Base-by-base conservation (phyloP, 2,329 filamentous ascomycete species). In the Fusarium penzigii region DNA sequence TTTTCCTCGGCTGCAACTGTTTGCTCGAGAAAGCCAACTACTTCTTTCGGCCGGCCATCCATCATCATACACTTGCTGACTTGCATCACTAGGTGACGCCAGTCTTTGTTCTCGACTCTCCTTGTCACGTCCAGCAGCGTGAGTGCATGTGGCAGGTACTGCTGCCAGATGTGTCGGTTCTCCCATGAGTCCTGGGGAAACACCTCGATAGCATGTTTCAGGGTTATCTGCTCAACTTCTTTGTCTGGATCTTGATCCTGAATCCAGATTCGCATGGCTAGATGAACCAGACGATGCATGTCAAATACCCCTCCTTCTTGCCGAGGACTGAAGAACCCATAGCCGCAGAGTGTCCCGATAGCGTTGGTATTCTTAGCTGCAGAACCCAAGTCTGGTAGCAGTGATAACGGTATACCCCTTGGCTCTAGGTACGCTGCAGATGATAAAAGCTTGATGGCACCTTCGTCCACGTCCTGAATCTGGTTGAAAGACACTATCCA, bases 391-490 rank as follows among this genome's bases (percentile, higher is more conserved):
- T 2, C 5, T 1, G 73, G 73, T 3, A 73, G 55, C 1, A 78
- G 56, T 1, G 69, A 69, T 49, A 51, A 58, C 12, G 75, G 71
- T 25, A 78, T 74, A 0, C 67, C 67, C 52, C 71, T 73, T 1
- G 70, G 66, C 53, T 75, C 70, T 43, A 79, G 69, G 38, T 63
- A 74, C 2, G 71, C 71, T 34, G 78, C 68, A 50, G 78, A 76
- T 1, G 62, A 68, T 1, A 80, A 62, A 41, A 74, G 59, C 2
- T 70, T 48, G 44, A 68, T 70, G 3, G 75, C 75, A 11, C 58
- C 29, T 5, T 45, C 13, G 51, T 72, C 53, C 1, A 17, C 51
- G 16, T 53, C 46, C 6, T 58, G 61, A n/a, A 77, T 72, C 29
- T 72, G 66, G 11, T 73, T 56, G 17, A 79, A 74, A 0, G 75